Base-by-base conservation (phyloP, 139 green algal species). In the Gonium pectorale region DNA sequence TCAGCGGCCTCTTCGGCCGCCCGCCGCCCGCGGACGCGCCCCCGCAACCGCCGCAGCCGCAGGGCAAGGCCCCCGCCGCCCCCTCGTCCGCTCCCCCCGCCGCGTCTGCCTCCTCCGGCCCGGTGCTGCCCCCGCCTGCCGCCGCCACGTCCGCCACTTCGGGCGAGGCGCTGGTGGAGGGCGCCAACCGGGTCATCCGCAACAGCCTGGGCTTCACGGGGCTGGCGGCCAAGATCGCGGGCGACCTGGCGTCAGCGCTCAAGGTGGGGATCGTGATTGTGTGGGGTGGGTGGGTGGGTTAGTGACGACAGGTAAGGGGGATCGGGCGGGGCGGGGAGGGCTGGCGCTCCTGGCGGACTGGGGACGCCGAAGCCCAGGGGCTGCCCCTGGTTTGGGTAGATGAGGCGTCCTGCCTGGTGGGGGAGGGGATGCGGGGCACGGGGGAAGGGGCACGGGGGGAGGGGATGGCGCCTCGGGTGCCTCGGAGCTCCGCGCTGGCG, bases 121-220 rank as follows among this genome's bases (percentile, higher is more conserved):
- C 44, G 37, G 22, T 66, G 13, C 37, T 71, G 29, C 49, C 24
- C 35, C 37, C 17, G 46, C 59, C 54, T 22, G 54, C 51, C 1
- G 70, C 33, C 5, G 7, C 68, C 29, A 38, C 60, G 21, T 19
- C 11, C 35, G 63, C 33, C 43, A 29, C 62, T 22, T 17, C 31
- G 35, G 71, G 54, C 22, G 37, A 64, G 1, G 78, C 37, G 29
- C 31, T 81, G 29, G 54, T 69, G 24, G 77, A 80, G n/a, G 85
- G 73, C 21, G 89, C 54, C n/a, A 70, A 33, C 49, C 49, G 52
- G 11, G 66, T 88, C 6, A 66, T 86, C 43, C 72, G 40, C 63
- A 80, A 51, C 43, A 71, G 35, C 27, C 79, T 86, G 35, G 67
- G 86, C 74, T 86, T 90, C 59, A 86, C 73, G 54, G 81, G 78